Conservation (phyloP, 768 basidiomycete genomes). For the Candolleomyces aberdarensis region DNA sequence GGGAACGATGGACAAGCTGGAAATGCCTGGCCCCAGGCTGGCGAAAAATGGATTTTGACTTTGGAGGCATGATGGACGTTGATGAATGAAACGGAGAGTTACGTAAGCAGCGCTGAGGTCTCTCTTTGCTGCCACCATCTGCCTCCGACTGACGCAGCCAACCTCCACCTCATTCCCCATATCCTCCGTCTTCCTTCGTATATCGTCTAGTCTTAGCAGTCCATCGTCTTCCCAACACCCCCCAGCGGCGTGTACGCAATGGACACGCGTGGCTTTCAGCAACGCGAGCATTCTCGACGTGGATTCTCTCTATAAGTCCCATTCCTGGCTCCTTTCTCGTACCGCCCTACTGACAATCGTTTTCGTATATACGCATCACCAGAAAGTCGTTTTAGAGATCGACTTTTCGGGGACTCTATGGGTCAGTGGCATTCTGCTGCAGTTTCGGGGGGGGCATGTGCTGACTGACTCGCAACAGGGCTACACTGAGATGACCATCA, state of each 20-base stretch:
- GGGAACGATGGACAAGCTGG: slow-evolving; percentile 95
- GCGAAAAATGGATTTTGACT: slow-evolving; percentile 77
- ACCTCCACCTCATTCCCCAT: slow-evolving; percentile 15
- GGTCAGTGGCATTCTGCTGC: slow-evolving; percentile 42
- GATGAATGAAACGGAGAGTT: slow-evolving; percentile 22
- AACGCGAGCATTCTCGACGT: slow-evolving; percentile 76
- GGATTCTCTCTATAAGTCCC: slow-evolving; percentile 88
- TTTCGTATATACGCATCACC: slow-evolving; percentile 79
- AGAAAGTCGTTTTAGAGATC: slow-evolving; percentile 92
- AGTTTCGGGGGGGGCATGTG: neutral
- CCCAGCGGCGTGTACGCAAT: slow-evolving; percentile 22
- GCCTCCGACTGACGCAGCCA: slow-evolving; percentile 17
- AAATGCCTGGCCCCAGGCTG: slow-evolving; percentile 90
- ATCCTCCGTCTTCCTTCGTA: slow-evolving; percentile 13
- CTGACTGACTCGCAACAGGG: slow-evolving; percentile 51
- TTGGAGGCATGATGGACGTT: slow-evolving; percentile 53
- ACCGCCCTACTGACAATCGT: slow-evolving; percentile 36
- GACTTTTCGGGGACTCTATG: slow-evolving; percentile 87
- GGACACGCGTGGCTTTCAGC: slow-evolving; percentile 55
- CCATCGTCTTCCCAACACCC: neutral
- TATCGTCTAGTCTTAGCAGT: neutral
- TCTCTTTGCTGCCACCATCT: slow-evolving; percentile 28
- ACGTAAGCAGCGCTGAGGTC: slow-evolving; percentile 32
- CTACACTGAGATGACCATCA: slow-evolving; percentile 88
- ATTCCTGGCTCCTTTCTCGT: slow-evolving; percentile 19